Evolutionary conservation across 2,329 filamentous ascomycete species (phyloP).

Genomic region (Paramyrothecium sp.): DNA sequence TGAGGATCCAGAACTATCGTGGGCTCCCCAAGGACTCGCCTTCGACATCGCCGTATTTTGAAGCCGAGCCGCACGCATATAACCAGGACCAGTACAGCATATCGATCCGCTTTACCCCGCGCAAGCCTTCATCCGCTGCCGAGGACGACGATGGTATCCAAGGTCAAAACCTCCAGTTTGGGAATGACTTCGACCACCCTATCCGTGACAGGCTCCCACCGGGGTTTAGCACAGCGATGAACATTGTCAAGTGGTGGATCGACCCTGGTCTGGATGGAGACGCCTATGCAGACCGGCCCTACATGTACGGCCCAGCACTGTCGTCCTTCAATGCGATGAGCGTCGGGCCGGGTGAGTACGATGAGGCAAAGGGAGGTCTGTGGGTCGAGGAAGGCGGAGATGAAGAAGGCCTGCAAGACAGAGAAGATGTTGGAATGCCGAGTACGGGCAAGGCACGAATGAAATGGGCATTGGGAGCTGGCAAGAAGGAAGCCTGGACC

Average conservation of each 20-base stretch:
- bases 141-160: constrained; percentile 46
- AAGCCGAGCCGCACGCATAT: constrained; percentile 61
- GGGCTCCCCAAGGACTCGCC: constrained; percentile 75
- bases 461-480: constrained; percentile 55
- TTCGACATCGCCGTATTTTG: constrained; percentile 74
- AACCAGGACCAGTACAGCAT: constrained; percentile 82
- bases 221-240: constrained; percentile 81
- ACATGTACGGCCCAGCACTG: constrained; percentile 79
- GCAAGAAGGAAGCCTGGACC: constrained; percentile 50
- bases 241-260: constrained; percentile 84
- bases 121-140: constrained; percentile 30
- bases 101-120: constrained; percentile 74
- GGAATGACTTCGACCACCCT: constrained; percentile 92
- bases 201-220: constrained; percentile 84
- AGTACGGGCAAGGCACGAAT: constrained; percentile 49
- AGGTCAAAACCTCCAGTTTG: constrained; percentile 78
- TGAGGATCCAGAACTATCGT: constrained; percentile 66
- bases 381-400: constrained; percentile 67
- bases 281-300: constrained; percentile 81
- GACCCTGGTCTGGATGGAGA: constrained; percentile 91
- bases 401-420: constrained; percentile 47
- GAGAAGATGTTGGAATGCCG: constrained; percentile 50
- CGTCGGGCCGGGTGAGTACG: constrained; percentile 55
- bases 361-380: constrained; percentile 47
- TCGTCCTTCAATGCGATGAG: constrained; percentile 77